Base-by-base conservation (phyloP, 1,284 basidiomycete genomes). In the Anthracocystis panici-leucophaei region DNA sequence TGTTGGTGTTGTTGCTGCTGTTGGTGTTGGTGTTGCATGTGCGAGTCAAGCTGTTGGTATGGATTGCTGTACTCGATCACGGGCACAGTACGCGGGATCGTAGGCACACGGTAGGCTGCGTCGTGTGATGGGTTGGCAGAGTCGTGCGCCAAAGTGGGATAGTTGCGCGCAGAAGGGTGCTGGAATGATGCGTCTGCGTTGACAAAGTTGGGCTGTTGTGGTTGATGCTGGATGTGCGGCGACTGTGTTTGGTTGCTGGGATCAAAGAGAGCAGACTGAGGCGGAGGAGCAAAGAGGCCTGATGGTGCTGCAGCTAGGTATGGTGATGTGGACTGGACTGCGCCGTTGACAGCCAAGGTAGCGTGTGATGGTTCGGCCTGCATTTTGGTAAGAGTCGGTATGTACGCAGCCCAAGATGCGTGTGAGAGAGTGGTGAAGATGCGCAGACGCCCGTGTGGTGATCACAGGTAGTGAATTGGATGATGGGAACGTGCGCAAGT, bases 1-100 rank as follows among this genome's bases (percentile, higher is more conserved):
- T 45, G 67, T 9, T 55, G 59, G 20, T 59, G 70, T 14, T 71
- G 68, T 3, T 55, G 41, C 10, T 49, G 42, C 10, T 45, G 48
- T 38, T 71, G 68, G 5, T 55, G 41, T 18, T 49, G 42, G 7
- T 45, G 48, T 38, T 57, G 57, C 21, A 52, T 42, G 21, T 72
- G 71, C 9, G 57, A 35, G 38, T 59, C 66, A 44, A 65, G 51
- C 51, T 65, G 57, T n/a, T 63, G 61, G 46, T 68, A 69, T 11
- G 66, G 48, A 29, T 62, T 50, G 58, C n/a, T 57, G 63, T 63
- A 75, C 44, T 75, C 59, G 55, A 67, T 51, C 23, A 59, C 53
- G 9, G 45, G 53, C 8, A 58, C 57, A 5, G 56, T 33, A 33
- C 67, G 66, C 42, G 73, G 57, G 31, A 65, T 46, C 41, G 58